Evolutionary conservation across 768 basidiomycete genomes (phyloP), one percentile per base, ranked within the genome.

Genomic region (Gloeophyllum trabeum): DNA sequence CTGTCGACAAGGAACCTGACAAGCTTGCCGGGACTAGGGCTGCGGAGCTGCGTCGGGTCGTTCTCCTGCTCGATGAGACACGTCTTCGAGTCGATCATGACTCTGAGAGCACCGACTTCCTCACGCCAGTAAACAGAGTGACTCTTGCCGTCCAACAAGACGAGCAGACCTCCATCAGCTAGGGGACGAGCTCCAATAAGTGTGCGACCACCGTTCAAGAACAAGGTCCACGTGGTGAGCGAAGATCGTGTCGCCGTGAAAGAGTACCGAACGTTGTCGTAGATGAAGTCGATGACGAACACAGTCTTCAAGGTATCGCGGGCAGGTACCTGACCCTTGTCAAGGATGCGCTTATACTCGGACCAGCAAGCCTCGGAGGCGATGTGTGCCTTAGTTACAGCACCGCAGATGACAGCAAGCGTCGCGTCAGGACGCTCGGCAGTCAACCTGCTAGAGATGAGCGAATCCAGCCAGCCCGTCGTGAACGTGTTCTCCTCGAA

Each of bases 51-150:
- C 19, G 96, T 99, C 13, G 96, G 96, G 55, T 99, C 96, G 53
- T 97, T 97, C 72, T 99, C 96, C 64, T 98, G 93, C 61, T 97
- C 96, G 51, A 99, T 92, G 65, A 97, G 71, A 60, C 93, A 96
- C 13, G 96, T 99, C 73, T 97, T 94, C 41, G 91, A 76, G 63
- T 99, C 94, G 46, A 99, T 82, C 80, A 91, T 90, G 56, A 98
- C 60, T 50, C 88, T 69, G 51, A 92, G 67, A 6, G 90, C 87
- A 43, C 92, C 96, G 42, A 98, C 96, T 66, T 99, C 96, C 61
- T 97, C 96, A 42, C 90, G 74, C 91, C 90, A 98, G 63, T 99
- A 99, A 41, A 96, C 73, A 19, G 96, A 93, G 63, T 99, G 96
- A 59, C 91, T 93, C 57, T 84, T 85, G 43, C 90, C 94, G 54